Conservation (phyloP, 106 monocot genomes). For the Acorus calamus region DNA sequence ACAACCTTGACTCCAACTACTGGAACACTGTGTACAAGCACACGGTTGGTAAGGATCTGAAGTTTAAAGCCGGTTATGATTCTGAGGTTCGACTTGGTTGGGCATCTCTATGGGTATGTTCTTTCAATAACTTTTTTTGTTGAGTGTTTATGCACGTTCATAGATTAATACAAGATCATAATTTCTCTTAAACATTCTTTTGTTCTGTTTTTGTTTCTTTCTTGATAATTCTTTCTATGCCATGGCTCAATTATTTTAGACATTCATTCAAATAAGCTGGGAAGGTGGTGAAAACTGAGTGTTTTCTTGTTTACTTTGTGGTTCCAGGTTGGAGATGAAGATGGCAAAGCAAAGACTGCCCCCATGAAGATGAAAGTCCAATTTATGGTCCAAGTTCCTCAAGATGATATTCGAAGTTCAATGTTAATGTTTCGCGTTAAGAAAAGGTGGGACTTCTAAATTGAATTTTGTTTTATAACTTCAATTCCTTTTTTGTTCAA, state of each 20-base stretch:
- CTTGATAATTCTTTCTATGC: too few species aligned
- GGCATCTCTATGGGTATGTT: constrained; percentile 83
- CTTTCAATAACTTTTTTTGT: too few species aligned
- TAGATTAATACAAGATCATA: too few species aligned
- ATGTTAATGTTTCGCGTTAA: constrained; percentile 75
- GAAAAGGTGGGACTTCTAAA: constrained; percentile 86
- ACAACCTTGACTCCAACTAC: constrained; percentile 55
- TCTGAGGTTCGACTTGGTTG: constrained; percentile 67
- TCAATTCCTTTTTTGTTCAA: neutral
- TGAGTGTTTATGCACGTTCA: too few species aligned
- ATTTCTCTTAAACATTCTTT: too few species aligned
- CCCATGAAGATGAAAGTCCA: constrained; percentile 85
- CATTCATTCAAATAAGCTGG: too few species aligned
- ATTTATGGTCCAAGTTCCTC: constrained; percentile 83
- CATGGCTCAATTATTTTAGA: too few species aligned
- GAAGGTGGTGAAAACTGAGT: neutral
- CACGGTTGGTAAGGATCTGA: constrained; percentile 52
- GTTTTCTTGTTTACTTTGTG: neutral
- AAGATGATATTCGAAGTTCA: constrained; percentile 42
- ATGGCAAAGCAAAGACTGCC: constrained; percentile 52
- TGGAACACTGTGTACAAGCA: constrained; percentile 90
- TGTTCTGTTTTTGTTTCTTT: too few species aligned
- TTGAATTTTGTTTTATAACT: neutral
- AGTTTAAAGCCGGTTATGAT: constrained; percentile 98
- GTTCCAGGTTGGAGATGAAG: constrained; percentile 70